A percentile compares a stretch with the other conserved stretches of the same genome.
Conservation (phyloP, 2,329 filamentous ascomycete genomes). For the Delphinella strobiligena region DNA sequence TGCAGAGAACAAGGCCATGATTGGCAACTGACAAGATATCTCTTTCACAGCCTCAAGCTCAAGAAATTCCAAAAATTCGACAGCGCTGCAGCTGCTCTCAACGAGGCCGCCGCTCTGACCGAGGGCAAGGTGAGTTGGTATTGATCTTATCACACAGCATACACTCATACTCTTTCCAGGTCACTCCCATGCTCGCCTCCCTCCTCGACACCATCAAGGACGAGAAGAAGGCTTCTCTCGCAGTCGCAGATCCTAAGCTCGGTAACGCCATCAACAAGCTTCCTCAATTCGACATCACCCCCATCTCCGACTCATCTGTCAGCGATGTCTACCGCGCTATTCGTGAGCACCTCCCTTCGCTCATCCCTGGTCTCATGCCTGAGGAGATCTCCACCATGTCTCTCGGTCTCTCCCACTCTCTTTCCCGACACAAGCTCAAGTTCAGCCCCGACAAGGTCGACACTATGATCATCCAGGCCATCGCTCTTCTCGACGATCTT, state of each 20-base stretch:
- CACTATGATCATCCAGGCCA: conserved; percentile 97
- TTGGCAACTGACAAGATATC: neutral
- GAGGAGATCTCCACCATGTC: conserved; percentile 89
- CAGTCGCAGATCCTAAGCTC: conserved; percentile 87
- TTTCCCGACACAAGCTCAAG: conserved; percentile 95
- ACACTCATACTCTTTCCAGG: conserved; percentile 6
- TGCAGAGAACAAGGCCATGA: neutral
- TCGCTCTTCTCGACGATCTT: conserved; percentile 84
- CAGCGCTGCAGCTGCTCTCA: conserved; percentile 76
- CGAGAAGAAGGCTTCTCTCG: conserved; percentile 92
- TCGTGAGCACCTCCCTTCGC: conserved; percentile 75
- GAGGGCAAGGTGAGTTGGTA: conserved; percentile 85
- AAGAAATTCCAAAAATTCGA: conserved; percentile 98
- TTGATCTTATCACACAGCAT: neutral
- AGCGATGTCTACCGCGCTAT: conserved; percentile 90
- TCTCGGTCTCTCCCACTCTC: conserved; percentile 89
- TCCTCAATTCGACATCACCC: conserved; percentile 72
- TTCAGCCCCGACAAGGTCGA: conserved; percentile 98
- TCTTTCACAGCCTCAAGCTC: conserved; percentile 52
- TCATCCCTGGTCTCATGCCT: conserved; percentile 78
- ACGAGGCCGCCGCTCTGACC: conserved; percentile 77
- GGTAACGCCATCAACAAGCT: conserved; percentile 85
- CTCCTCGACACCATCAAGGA: conserved; percentile 86
- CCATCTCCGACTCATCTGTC: conserved; percentile 70
- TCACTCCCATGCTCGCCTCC: conserved; percentile 65